Conservation (phyloP, 257 asterid genomes). For the Solanum gracilifrons region DNA sequence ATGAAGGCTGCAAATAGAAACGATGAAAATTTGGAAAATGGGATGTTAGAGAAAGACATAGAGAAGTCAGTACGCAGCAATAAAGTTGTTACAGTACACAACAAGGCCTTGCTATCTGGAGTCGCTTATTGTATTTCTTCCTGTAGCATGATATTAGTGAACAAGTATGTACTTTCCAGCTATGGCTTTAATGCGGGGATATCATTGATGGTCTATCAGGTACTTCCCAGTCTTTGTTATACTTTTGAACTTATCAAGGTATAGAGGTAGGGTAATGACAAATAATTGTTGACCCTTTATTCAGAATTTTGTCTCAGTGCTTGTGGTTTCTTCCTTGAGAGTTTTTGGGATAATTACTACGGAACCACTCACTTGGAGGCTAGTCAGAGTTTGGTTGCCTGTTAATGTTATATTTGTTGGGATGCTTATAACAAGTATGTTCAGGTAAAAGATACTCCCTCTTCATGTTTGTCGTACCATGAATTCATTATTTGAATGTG, state of each 20-base stretch:
- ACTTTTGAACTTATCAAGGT: neutral
- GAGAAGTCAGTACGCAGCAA: slow-evolving; percentile 35
- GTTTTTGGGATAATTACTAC: slow-evolving; percentile 57
- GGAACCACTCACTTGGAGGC: slow-evolving; percentile 89
- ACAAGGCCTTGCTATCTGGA: slow-evolving; percentile 76
- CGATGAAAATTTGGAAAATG: slow-evolving; percentile 61
- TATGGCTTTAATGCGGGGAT: slow-evolving; percentile 84
- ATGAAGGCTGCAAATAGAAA: slow-evolving; percentile 36
- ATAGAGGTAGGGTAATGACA: neutral
- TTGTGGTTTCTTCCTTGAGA: slow-evolving; percentile 47
- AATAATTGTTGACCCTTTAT: neutral
- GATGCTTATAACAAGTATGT: slow-evolving; percentile 95
- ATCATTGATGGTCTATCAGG: slow-evolving; percentile 96
- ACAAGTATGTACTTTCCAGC: slow-evolving; percentile 87
- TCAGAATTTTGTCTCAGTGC: slow-evolving; percentile 82
- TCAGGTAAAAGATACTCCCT: slow-evolving; percentile 46
- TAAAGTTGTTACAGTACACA: slow-evolving; percentile 25
- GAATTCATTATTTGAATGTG: neutral
- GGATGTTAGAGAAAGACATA: slow-evolving; percentile 37
- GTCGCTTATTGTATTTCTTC: slow-evolving; percentile 79
- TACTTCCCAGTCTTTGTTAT: slow-evolving; percentile 4
- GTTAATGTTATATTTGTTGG: slow-evolving; percentile 87
- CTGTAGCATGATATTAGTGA: slow-evolving; percentile 83
- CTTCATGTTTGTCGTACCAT: neutral
- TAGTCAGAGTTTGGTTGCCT: slow-evolving; percentile 88